Evolutionary conservation across 192 early-diverging fungal species (phyloP).

Genomic region (Paraglomus occultum): DNA sequence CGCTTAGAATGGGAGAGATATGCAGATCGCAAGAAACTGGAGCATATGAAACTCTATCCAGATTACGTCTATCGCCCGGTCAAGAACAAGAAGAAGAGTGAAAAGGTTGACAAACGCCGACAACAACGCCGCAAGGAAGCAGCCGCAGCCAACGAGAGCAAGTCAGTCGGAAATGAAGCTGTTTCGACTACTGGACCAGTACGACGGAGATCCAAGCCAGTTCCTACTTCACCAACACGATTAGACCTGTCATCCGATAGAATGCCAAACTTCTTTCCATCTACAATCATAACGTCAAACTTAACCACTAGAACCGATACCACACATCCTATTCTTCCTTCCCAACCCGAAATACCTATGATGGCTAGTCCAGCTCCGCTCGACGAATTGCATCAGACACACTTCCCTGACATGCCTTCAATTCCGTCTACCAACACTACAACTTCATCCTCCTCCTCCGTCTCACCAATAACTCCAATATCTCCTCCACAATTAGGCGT

Average conservation of each 20-base stretch:
- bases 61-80: constrained; percentile 27
- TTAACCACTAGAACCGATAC: neutral
- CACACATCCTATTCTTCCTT: neutral
- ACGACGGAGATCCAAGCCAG: constrained; percentile 8
- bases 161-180: neutral
- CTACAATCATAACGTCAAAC: neutral
- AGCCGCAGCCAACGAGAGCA: neutral
- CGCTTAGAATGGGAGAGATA: constrained; percentile 25
- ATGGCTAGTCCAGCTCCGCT: neutral
- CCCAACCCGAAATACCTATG: neutral
- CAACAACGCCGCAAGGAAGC: neutral
- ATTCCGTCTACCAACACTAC: neutral
- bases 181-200: constrained; percentile 3
- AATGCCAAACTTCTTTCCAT: neutral
- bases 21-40: constrained; percentile 22
- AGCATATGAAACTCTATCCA: constrained; percentile 26
- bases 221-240: neutral
- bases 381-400: neutral
- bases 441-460: neutral
- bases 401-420: neutral
- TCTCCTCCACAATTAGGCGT: neutral
- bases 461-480: neutral
- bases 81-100: constrained; percentile 21
- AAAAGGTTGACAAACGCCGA: constrained; percentile 11
- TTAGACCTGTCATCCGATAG: neutral